phyloP scores from a whole-genome alignment of 1,139 yeast species.

The Nakaseomyces bracarensis region DNA sequence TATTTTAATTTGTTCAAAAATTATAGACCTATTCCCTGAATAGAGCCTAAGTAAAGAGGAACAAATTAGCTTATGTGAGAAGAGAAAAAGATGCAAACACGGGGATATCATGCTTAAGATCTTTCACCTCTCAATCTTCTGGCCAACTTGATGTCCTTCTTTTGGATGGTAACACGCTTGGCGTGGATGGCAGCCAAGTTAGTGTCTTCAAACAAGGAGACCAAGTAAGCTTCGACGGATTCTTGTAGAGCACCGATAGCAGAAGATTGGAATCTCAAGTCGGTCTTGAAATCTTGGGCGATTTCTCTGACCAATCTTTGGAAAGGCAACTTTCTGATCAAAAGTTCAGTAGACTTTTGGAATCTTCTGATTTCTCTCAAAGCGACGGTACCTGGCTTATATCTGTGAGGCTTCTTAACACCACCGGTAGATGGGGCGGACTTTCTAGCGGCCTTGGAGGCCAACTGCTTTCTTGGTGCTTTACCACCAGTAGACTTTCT shows the following conservation, averaged over 20 bases:
- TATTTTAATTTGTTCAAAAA: too few species aligned
- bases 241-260: slow-evolving; percentile 99
- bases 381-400: slow-evolving; percentile 99
- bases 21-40: slow-evolving; percentile 3
- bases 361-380: slow-evolving; percentile 99
- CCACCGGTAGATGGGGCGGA: slow-evolving; percentile 98
- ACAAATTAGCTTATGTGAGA: neutral
- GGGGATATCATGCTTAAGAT: slow-evolving; percentile 44
- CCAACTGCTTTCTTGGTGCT: slow-evolving; percentile 99
- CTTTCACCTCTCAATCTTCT: slow-evolving; percentile 99
- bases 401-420: slow-evolving; percentile 99
- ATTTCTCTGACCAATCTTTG: slow-evolving; percentile 98
- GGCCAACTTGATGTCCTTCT: slow-evolving; percentile 98
- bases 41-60: too few species aligned
- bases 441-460: slow-evolving; percentile 98
- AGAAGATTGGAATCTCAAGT: slow-evolving; percentile 95
- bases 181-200: slow-evolving; percentile 99
- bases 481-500: slow-evolving; percentile 99
- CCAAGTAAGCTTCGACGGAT: slow-evolving; percentile 96
- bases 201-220: slow-evolving; percentile 87
- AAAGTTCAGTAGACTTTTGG: slow-evolving; percentile 94
- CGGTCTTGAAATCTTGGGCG: slow-evolving; percentile 97
- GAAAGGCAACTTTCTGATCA: slow-evolving; percentile 97
- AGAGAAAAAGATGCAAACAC: neutral
- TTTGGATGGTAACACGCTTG: slow-evolving; percentile 98